phyloP scores from a whole-genome alignment of 371 early-diverging fungal species.

The Gilbertella persicaria region DNA sequence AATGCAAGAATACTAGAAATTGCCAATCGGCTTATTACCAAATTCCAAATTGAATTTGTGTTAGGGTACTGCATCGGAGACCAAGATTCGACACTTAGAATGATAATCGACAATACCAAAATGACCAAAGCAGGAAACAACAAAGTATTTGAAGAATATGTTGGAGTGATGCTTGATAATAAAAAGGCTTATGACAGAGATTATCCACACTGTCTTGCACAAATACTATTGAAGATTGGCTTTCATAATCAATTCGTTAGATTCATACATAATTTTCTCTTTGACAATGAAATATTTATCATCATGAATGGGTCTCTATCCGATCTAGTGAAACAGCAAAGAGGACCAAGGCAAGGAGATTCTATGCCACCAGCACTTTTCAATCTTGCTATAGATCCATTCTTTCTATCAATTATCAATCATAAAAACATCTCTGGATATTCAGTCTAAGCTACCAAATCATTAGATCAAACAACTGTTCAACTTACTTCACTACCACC shows the following conservation, averaged over 20 bases:
- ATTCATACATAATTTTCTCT: constrained; percentile 7
- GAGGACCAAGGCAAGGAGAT: constrained; percentile 28
- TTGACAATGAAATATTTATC: constrained; percentile 3
- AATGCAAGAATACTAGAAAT: background rate
- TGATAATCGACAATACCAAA: constrained; percentile 5
- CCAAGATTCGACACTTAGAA: constrained; percentile 9
- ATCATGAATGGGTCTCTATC: constrained; percentile 19
- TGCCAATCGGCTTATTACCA: constrained; percentile 2
- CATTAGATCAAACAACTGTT: no score
- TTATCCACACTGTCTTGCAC: constrained; percentile 12
- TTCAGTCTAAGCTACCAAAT: no score
- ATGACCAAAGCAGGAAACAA: no score
- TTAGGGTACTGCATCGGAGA: constrained; percentile 15
- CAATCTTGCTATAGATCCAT: constrained; percentile 22
- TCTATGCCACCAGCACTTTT: constrained; percentile 25
- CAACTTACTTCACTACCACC: background rate
- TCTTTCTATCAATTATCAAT: background rate
- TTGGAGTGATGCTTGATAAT: constrained; percentile 18
- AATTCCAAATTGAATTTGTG: constrained; percentile 24
- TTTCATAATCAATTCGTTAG: constrained; percentile 7
- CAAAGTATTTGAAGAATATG: no score
- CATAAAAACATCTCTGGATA: background rate
- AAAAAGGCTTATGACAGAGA: constrained; percentile 28
- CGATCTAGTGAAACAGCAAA: background rate
- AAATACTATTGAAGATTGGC: constrained; percentile 4